Conservation (phyloP, 2,329 filamentous ascomycete species). For the Sclerotinia spermophila region DNA sequence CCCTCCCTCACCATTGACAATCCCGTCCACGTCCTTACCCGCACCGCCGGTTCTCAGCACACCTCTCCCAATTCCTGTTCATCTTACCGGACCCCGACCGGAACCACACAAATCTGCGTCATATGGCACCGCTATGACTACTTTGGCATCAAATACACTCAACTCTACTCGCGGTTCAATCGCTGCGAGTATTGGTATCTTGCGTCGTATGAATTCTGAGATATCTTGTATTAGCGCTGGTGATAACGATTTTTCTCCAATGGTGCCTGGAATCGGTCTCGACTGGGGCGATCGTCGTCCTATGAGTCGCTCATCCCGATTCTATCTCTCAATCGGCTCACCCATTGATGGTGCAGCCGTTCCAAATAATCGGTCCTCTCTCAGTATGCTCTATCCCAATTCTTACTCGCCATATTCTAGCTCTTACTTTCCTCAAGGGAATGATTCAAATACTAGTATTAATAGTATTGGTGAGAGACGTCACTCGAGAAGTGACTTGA, state of each 20-base stretch:
- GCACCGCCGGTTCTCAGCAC: constrained; percentile 26
- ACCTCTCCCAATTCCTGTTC: constrained; percentile 21
- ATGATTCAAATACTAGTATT: constrained; percentile 3
- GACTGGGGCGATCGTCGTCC: not conserved
- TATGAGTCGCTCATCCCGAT: constrained; percentile 7
- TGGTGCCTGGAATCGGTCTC: not conserved
- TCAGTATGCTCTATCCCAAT: constrained; percentile 3
- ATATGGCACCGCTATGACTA: constrained; percentile 1
- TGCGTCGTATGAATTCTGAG: constrained; percentile 22
- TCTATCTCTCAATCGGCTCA: constrained; percentile 12
- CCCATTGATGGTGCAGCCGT: not conserved
- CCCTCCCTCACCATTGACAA: constrained; percentile 15
- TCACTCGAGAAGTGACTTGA: not conserved
- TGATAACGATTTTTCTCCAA: not conserved
- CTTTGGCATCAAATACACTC: not conserved
- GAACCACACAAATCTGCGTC: constrained; percentile 17
- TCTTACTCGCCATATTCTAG: not conserved
- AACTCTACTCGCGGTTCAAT: constrained; percentile 13
- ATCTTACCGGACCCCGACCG: constrained; percentile 25
- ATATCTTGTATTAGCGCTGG: constrained; percentile 10
- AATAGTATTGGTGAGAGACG: constrained; percentile 8
- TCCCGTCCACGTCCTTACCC: constrained; percentile 14
- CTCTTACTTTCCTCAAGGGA: constrained; percentile 1
- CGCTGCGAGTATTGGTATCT: constrained; percentile 15
- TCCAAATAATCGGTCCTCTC: not conserved